Evolutionary conservation across 1,284 basidiomycete species (phyloP), one percentile per base, ranked within the genome.

Genomic region (Trichosporon sp.): DNA sequence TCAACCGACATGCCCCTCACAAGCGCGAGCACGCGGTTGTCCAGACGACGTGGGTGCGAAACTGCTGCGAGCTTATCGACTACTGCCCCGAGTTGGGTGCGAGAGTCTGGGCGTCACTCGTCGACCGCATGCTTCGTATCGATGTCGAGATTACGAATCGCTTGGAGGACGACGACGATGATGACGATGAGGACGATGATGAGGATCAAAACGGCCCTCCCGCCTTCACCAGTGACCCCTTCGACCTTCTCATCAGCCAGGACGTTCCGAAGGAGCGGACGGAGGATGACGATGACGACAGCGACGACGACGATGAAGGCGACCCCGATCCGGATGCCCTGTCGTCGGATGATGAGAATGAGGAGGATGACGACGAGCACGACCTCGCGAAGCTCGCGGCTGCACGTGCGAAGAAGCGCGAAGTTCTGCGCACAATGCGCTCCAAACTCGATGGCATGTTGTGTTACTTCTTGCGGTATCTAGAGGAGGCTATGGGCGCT

Each of bases 131-230:
- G 52, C 88, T 99, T 40, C 89, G 95, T 77, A 92, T 99, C 64
- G 96, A 99, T 77, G 95, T 98, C 54, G 95, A 99, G 80, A 96
- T 99, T 58, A 95, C 97, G 79, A 90, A 95, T 21, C 93, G 95
- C 73, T 78, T 95, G 2, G 95, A 98, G 76, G 94, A 97, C 70
- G 82, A 95, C 19, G 95, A 96, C 74, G 88, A 88, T 9, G 84
- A 85, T 3, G 83, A 83, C 13, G 84, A 84, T 2, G 80, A 86
- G 25, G 86, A 87, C 72, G 83, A 87, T 13, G 84, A 84, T 1
- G 89, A 88, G 21, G 67, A 62, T 23, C 64, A 61, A 10, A 65
- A 62, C 7, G 19, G 19, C 9, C 62, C 68, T 14, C 54, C 59
- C 14, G 63, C 90, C 13, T 88, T 89, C 68, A 87, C 89, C 56